These are phyloP conservation scores for Aspergillus sp. DNA, from an alignment of 2,329 filamentous ascomycete species.

Conservation along the genomic window DNA sequence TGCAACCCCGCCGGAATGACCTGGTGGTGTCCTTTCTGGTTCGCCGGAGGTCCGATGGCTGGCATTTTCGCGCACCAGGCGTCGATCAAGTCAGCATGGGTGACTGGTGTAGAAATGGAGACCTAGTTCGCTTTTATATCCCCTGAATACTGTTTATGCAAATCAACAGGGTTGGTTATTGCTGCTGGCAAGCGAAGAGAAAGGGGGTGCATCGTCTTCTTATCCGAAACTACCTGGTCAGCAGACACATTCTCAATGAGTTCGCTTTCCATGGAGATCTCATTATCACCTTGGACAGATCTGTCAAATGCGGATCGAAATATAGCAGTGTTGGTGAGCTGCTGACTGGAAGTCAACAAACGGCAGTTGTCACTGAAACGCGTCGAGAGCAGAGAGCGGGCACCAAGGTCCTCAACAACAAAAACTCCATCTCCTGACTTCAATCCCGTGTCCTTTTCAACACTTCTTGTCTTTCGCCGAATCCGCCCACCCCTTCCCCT, in stretches of 20 bases:
- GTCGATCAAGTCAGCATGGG: too few species aligned
- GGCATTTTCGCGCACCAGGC: too few species aligned
- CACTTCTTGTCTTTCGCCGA: not conserved
- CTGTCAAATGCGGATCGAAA: not conserved
- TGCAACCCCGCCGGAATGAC: too few species aligned
- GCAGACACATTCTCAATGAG: not conserved
- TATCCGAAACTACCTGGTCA: not conserved
- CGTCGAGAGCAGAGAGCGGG: not conserved
- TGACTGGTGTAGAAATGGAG: too few species aligned
- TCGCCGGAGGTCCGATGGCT: too few species aligned
- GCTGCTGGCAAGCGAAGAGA: not conserved
- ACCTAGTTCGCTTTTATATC: too few species aligned
- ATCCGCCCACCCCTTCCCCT: not conserved
- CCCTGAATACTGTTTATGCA: too few species aligned
- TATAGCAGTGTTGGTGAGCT: not conserved
- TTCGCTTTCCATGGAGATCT: not conserved
- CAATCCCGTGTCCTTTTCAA: not conserved
- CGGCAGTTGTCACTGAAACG: not conserved
- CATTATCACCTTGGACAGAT: too few species aligned
- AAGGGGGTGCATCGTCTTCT: not conserved
- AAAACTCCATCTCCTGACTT: not conserved
- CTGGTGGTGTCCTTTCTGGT: too few species aligned
- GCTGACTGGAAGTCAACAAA: not conserved
- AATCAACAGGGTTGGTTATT: not conserved
- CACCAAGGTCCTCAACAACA: constrained; percentile 5